Evolutionary conservation across 345 rosid genomes (phyloP), one percentile per base, ranked within the genome.

Genomic region (Odontarrhena argentea): DNA sequence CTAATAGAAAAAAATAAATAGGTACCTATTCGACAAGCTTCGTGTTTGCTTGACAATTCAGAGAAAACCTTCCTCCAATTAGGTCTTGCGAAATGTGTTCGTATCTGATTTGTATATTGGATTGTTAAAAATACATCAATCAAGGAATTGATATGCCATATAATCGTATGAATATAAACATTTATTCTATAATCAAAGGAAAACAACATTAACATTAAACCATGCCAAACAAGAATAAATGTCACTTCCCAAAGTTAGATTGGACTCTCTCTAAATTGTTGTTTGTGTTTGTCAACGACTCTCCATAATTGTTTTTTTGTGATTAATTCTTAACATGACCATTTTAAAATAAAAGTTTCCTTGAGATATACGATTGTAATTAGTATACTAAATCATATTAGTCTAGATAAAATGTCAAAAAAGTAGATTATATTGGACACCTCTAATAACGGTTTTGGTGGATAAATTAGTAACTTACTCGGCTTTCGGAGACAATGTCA

Each of bases 31-130:
- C 87, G 81, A 10, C 96, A 73, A 48, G 80, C 75, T 45, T 79
- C 83, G 60, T 94, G 96, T 10, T 63, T 55, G 50, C 47, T 73
- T 63, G 91, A 83, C 78, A 91, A n/a, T 55, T 85, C 74, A 46
- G 82, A 11, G 64, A 91, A 89, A 60, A 94, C 97, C 66, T 82
- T 94, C 78, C 87, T 85, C 99, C 99, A 91, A 12, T 94, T 91
- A 15, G 97, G 97, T 76, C 97, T 84, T 13, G 97, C 84, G 57
- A 94, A 94, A 81, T 94, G 99, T 15, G 99, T 94, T 74, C 74
- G 83, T 83, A 94, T 94, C 99, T 91, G 82, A 60, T 54, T 26
- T 54, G 15, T 38, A 14, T 58, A 18, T 9, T 1, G 34, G 48
- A 35, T 34, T 42, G 6, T 50, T 42, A 8, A 42, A 34, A 5